Conservation (phyloP, 2,329 filamentous ascomycete species). For the Lasiodiplodia theobromae region DNA sequence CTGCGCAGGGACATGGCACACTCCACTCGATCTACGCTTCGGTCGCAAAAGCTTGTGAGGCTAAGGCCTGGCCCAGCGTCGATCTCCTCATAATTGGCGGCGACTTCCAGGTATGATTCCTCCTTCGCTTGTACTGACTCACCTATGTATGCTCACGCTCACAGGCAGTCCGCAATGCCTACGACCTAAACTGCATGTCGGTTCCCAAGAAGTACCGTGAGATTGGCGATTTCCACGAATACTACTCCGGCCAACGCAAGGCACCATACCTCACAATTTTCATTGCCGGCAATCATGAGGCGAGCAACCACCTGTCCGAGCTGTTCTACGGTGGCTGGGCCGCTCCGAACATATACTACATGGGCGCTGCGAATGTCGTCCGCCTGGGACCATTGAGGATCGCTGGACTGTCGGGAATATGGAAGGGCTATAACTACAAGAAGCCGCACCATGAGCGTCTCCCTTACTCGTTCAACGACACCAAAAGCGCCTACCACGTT, state of each 20-base stretch:
- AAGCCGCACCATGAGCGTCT: constrained; percentile 85
- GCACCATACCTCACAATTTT: constrained; percentile 93
- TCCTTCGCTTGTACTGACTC: neutral
- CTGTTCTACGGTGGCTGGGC: constrained; percentile 97
- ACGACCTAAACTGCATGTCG: constrained; percentile 87
- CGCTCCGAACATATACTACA: constrained; percentile 95
- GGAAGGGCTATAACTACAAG: constrained; percentile 88
- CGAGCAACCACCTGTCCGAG: constrained; percentile 87
- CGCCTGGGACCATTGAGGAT: constrained; percentile 85
- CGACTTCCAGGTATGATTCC: constrained; percentile 78
- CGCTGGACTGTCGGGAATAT: constrained; percentile 90
- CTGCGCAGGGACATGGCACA: constrained; percentile 80
- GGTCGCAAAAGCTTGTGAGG: constrained; percentile 70
- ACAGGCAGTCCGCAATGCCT: constrained; percentile 84
- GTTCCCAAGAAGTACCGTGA: constrained; percentile 87
- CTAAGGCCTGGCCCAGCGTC: constrained; percentile 75
- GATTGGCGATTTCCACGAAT: constrained; percentile 91
- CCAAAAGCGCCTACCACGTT: constrained; percentile 87
- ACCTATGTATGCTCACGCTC: constrained; percentile 35
- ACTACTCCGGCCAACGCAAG: constrained; percentile 79
- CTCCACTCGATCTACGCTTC: constrained; percentile 91
- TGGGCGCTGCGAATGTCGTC: constrained; percentile 90
- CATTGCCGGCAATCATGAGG: constrained; percentile 94
- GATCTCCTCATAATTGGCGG: constrained; percentile 95
- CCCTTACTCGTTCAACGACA: constrained; percentile 79